Base-by-base conservation (phyloP, 2,329 filamentous ascomycete species). In the Tolypocladium guangdongense region DNA sequence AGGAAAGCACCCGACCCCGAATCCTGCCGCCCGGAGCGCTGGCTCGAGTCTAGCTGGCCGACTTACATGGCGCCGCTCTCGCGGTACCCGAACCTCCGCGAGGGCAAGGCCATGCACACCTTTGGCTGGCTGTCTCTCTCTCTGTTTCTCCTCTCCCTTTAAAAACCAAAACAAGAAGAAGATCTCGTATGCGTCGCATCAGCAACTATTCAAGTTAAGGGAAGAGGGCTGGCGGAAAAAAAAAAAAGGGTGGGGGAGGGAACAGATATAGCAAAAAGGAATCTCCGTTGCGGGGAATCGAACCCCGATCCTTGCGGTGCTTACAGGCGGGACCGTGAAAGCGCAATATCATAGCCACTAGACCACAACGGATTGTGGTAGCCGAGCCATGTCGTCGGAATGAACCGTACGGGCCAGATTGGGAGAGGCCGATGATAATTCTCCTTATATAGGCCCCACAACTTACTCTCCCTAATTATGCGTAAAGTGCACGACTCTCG, bases 41-140 rank as follows among this genome's bases (percentile, higher is more conserved):
- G 80, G 71, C 73, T 87, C 12, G 77, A 83, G 58, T 67, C 78
- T n/a, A 70, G 69, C 22, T 86, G 78, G 74, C 83, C 83, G 0
- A 83, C 82, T 0, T 86, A 78, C 68, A 78, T 84, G 61, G 81
- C 80, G 61, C 83, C 83, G 0, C 74, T 86, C n/a, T 76, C 76
- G 2, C 74, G 76, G 53, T 84, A 79, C 60, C 83, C 83, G 18
- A 82, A 78, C 64, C 77, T 86, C 62, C 80, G 82, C 58, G 75
- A 78, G 62, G 75, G 75, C 38, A 66, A 70, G 2, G 76, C 76
- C 38, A 81, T 84, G 77, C 78, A 82, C 57, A 82, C 78, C 0
- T 86, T 86, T 60, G 82, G 82, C 32, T 85, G 76, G n/a, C n/a
- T n/a, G n/a, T n/a, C n/a, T n/a, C n/a, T n/a, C n/a, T n/a, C n/a